Evolutionary conservation across 768 basidiomycete genomes (phyloP).

Genomic region (Astraeus odoratus): DNA sequence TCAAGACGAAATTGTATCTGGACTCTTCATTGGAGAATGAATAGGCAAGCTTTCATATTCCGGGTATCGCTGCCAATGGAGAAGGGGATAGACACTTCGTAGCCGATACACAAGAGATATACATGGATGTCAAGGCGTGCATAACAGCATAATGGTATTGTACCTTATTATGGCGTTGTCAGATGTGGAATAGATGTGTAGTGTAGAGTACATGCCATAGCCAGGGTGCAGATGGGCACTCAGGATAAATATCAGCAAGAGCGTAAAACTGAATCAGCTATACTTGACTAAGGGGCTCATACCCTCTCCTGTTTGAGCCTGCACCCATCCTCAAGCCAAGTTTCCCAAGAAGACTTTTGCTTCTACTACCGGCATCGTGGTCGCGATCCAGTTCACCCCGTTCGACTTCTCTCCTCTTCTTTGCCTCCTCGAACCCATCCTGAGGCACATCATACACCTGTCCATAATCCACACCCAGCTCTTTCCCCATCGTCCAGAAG

Average conservation of each 20-base stretch:
- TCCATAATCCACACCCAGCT: constrained; percentile 88
- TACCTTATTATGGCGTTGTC: no score
- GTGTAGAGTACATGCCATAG: not conserved
- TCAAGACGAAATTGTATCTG: no score
- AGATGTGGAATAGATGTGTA: not conserved
- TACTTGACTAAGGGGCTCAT: constrained; percentile 27
- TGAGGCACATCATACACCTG: constrained; percentile 80
- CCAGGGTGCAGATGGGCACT: not conserved
- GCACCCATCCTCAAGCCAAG: constrained; percentile 31
- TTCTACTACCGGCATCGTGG: constrained; percentile 39
- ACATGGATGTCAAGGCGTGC: no score
- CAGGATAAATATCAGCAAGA: not conserved
- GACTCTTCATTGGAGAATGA: no score
- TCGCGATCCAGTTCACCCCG: constrained; percentile 31
- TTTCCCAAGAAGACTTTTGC: constrained; percentile 32
- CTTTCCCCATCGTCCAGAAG: constrained; percentile 86
- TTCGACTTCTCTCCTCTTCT: constrained; percentile 51
- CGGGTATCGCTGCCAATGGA: no score
- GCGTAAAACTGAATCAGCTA: constrained; percentile 9
- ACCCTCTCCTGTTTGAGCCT: constrained; percentile 28
- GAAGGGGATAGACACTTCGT: no score
- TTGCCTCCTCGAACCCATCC: constrained; percentile 78
- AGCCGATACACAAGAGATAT: no score
- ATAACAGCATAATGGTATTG: no score
- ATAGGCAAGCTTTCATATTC: no score